Conservation (phyloP, 768 basidiomycete genomes). For the Termitomyces sp. region DNA sequence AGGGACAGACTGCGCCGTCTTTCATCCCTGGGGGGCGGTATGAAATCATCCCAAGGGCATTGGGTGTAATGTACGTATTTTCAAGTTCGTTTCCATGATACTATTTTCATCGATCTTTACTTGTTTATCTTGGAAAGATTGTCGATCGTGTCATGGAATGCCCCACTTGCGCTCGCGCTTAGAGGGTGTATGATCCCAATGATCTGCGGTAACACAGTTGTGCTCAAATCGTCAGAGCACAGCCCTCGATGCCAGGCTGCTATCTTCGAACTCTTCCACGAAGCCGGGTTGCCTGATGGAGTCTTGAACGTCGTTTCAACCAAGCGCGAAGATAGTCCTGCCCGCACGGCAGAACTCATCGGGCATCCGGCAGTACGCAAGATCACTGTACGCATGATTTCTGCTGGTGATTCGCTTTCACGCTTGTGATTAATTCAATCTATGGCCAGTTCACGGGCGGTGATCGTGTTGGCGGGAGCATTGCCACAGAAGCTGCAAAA, state of each 20-base stretch:
- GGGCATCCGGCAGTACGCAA: slow-evolving; percentile 48
- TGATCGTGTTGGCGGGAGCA: slow-evolving; percentile 48
- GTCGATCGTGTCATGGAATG: slow-evolving; percentile 56
- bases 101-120: background rate
- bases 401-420: no score
- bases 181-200: slow-evolving; percentile 42
- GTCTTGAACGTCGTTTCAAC: slow-evolving; percentile 54
- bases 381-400: slow-evolving; percentile 38
- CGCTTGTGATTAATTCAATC: no score
- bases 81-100: background rate
- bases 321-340: slow-evolving; percentile 37
- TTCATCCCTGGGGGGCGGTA: slow-evolving; percentile 39
- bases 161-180: slow-evolving; percentile 40
- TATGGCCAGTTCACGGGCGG: slow-evolving; percentile 52
- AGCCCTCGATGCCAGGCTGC: slow-evolving; percentile 45
- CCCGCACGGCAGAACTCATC: slow-evolving; percentile 48
- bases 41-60: slow-evolving; percentile 41
- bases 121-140: slow-evolving; percentile 29
- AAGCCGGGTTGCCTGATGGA: slow-evolving; percentile 59
- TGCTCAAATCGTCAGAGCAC: slow-evolving; percentile 49
- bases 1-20: slow-evolving; percentile 42
- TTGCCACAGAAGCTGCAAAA: slow-evolving; percentile 53
- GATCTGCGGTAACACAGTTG: slow-evolving; percentile 53
- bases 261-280: slow-evolving; percentile 42
- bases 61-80: slow-evolving; percentile 47